Base-by-base conservation (phyloP, 2,329 filamentous ascomycete genomes). In the Diaporthe sp. region DNA sequence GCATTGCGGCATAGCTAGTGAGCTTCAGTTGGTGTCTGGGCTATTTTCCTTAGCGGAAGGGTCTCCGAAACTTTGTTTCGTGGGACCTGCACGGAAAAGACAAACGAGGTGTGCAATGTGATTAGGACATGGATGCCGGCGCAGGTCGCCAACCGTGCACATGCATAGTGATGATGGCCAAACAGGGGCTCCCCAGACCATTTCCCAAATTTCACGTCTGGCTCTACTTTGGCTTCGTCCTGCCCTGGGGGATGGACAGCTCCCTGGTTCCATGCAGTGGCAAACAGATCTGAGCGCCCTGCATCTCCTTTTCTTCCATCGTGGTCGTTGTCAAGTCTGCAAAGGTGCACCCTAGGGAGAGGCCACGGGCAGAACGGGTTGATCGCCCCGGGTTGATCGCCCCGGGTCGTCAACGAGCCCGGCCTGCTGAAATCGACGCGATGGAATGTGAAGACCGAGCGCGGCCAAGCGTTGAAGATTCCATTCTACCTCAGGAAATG, bases 41-140 rank as follows among this genome's bases (percentile, higher is more conserved):
- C 62, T 68, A 51, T 53, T 51, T 51, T 39, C 62, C 62, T 39
- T 39, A 68, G 46, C 46, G 62, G 62, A 68, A 68, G 46, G 44
- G 46, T 51, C 62, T 68, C 62, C 62, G 62, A 68, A 68, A 68
- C 62, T 68, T 68, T 68, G 65, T 68, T 68, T 68, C 65, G 46
- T 39, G 65, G 65, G 65, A 68, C 65, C 65, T 53, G 46, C 31
- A 34, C 65, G 12, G n/a, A 22, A 17, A n/a, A 25, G 44, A 10
- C 62, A 25, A 6, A 51, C 19, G 6, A 12, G 46, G 44, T 25
- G 31, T 15, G 9, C 42, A 31, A 12, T 68, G 65, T 68, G 46
- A 68, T 68, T 62, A 62, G 46, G 46, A 10, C 65, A 68, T 37
- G 65, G 65, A 25, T 68, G 13, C 31, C 8, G 22, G 22, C 65